Conservation (phyloP, 352 stramenopile species). For the Phytophthora ramorum region DNA sequence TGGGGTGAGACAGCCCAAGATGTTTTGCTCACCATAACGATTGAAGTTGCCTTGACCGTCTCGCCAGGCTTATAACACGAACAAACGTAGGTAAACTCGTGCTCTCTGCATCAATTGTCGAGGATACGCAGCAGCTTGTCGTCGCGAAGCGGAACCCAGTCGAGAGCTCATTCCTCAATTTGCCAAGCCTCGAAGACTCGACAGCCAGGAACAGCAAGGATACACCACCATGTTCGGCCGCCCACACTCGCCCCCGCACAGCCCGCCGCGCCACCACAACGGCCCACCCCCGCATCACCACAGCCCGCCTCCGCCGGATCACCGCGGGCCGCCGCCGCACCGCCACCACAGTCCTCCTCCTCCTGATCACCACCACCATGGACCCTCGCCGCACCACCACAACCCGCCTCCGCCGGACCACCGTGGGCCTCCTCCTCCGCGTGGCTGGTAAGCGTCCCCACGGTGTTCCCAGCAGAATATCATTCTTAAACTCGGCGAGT, state of each 20-base stretch:
- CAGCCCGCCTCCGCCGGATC: slow-evolving; percentile 8
- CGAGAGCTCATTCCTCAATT: slow-evolving; percentile 23
- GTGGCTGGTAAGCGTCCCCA: too few species aligned
- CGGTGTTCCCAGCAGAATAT: too few species aligned
- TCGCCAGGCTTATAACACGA: background rate
- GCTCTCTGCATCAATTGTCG: slow-evolving; percentile 19
- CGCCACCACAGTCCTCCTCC: too few species aligned
- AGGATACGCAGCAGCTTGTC: background rate
- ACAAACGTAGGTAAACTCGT: background rate
- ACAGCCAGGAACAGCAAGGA: slow-evolving; percentile 4
- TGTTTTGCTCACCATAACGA: background rate
- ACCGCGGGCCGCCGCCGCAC: background rate
- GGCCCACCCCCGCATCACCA: slow-evolving; percentile 14
- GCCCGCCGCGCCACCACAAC: slow-evolving; percentile 20
- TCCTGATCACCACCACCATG: slow-evolving; percentile 22
- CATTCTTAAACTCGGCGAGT: background rate
- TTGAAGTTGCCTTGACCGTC: background rate
- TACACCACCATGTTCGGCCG: slow-evolving; percentile 24
- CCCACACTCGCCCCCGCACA: slow-evolving; percentile 21
- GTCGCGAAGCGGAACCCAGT: background rate
- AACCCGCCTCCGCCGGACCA: slow-evolving; percentile 8
- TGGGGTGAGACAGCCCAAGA: slow-evolving; percentile 1
- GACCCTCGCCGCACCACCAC: slow-evolving; percentile 15
- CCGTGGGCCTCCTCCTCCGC: background rate
- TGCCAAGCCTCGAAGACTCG: slow-evolving; percentile 2